Conservation (phyloP, 2,329 filamentous ascomycete species). For the Colletotrichum graminicola region DNA sequence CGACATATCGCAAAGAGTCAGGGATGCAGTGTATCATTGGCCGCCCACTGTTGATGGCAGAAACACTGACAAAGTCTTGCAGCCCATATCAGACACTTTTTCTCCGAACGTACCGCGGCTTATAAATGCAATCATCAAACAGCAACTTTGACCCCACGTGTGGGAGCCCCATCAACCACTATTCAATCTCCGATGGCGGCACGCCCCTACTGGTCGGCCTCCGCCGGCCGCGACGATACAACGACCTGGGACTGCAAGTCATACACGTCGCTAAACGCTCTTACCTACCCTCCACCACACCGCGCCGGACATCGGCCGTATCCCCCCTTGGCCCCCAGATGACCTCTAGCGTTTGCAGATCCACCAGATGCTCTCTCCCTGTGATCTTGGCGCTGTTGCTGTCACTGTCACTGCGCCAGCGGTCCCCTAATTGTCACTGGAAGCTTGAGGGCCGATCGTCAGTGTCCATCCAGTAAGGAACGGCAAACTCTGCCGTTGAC, state of each 20-base stretch:
- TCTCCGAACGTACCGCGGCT: conserved; percentile 10
- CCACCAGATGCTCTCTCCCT: conserved; percentile 17
- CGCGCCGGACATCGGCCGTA: conserved; percentile 30
- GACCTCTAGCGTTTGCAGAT: conserved; percentile 30
- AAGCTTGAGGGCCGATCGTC: conserved; percentile 7
- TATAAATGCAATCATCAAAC: conserved; percentile 40
- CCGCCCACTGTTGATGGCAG: conserved; percentile 2
- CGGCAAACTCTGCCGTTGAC: conserved; percentile 26
- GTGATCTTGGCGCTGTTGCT: conserved; percentile 16
- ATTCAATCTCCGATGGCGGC: conserved; percentile 40
- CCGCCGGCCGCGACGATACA: background rate
- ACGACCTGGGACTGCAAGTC: conserved; percentile 21
- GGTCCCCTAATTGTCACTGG: conserved; percentile 10
- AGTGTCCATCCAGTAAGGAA: conserved; percentile 27
- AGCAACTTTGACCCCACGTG: conserved; percentile 35
- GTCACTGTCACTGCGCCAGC: background rate
- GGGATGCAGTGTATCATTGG: conserved; percentile 27
- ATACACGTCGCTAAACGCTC: conserved; percentile 28
- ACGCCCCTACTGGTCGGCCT: conserved; percentile 15
- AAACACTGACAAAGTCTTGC: conserved; percentile 19
- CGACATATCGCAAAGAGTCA: conserved; percentile 5
- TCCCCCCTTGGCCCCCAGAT: conserved; percentile 11
- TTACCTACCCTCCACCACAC: conserved; percentile 8
- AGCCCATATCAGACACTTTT: conserved; percentile 25
- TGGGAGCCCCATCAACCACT: conserved; percentile 21